A percentile compares a stretch with the other conserved stretches of the same genome.
Conservation (phyloP, 345 rosid species). For the Salix exigua region DNA sequence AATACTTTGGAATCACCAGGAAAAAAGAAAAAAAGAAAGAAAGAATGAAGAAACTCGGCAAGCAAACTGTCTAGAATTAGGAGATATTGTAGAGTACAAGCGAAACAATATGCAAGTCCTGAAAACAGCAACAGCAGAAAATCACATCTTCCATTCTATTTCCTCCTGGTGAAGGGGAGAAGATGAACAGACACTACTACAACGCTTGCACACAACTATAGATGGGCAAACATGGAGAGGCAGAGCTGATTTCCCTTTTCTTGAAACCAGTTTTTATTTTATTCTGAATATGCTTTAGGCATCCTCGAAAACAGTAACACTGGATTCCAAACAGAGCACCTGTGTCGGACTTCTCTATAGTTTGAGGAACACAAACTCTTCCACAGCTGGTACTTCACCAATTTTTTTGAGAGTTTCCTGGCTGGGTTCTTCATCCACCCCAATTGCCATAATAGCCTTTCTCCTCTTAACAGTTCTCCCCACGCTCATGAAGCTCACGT, state of each 20-base stretch:
- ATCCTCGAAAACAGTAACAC: not conserved
- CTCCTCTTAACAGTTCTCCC: slow-evolving; percentile 55
- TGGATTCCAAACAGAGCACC: not conserved
- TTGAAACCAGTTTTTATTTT: not conserved
- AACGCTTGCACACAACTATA: not conserved
- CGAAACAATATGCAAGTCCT: not conserved
- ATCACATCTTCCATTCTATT: not conserved
- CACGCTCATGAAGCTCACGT: slow-evolving; percentile 88
- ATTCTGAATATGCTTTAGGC: not conserved
- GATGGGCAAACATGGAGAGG: not conserved
- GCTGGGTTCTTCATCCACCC: slow-evolving; percentile 78
- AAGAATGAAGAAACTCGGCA: not conserved
- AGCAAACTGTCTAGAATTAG: not conserved
- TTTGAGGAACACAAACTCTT: slow-evolving; percentile 75
- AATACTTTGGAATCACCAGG: too few relatives aligned
- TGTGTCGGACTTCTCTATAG: slow-evolving; percentile 15
- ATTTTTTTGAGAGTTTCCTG: slow-evolving; percentile 48
- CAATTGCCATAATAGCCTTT: slow-evolving; percentile 81
- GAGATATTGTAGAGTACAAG: not conserved
- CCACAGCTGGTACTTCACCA: slow-evolving; percentile 58
- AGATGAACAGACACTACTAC: not conserved
- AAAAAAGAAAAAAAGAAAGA: not conserved
- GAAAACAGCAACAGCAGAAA: not conserved
- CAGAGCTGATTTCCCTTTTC: not conserved
- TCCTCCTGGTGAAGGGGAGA: not conserved